phyloP scores from a whole-genome alignment of 805 yeast genomes.

The Candida sphagnicola region DNA sequence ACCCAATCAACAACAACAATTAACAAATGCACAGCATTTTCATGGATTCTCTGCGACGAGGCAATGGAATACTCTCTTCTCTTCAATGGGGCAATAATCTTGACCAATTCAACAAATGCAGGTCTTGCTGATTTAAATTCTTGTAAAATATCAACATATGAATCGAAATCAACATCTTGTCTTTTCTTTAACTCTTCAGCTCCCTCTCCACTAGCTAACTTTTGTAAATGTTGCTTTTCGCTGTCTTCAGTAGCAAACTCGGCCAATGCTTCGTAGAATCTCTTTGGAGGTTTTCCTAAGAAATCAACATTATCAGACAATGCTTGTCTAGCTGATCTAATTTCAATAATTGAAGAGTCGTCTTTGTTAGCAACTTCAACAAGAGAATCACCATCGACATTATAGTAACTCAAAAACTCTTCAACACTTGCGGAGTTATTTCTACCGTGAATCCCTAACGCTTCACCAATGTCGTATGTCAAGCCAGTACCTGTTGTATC shows the following conservation, averaged over 20 bases:
- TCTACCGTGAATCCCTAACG: conserved; percentile 91
- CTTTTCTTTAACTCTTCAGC: conserved; percentile 79
- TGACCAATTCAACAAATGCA: conserved; percentile 59
- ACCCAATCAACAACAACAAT: conserved; percentile 97
- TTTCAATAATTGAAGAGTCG: conserved; percentile 52
- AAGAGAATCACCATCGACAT: conserved; percentile 62
- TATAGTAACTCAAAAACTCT: conserved; percentile 67
- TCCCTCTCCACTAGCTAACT: conserved; percentile 72
- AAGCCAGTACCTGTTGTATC: conserved; percentile 88
- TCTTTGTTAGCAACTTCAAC: conserved; percentile 72
- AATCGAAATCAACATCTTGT: conserved; percentile 78
- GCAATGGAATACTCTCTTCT: conserved; percentile 98
- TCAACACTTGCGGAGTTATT: conserved; percentile 64
- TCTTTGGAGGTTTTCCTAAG: conserved; percentile 93
- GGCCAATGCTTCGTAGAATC: conserved; percentile 82
- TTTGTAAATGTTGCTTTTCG: conserved; percentile 59
- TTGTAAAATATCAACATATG: conserved; percentile 76
- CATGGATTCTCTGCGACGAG: conserved; percentile 89
- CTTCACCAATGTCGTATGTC: conserved; percentile 92
- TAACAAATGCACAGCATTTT: conserved; percentile 84
- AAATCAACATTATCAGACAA: conserved; percentile 79
- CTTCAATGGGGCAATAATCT: conserved; percentile 79
- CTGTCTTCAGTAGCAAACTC: conserved; percentile 64
- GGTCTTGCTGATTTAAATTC: conserved; percentile 84
- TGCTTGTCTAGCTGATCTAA: conserved; percentile 78